Evolutionary conservation across 1,284 basidiomycete genomes (phyloP).

Genomic region (Peniophora sp.): DNA sequence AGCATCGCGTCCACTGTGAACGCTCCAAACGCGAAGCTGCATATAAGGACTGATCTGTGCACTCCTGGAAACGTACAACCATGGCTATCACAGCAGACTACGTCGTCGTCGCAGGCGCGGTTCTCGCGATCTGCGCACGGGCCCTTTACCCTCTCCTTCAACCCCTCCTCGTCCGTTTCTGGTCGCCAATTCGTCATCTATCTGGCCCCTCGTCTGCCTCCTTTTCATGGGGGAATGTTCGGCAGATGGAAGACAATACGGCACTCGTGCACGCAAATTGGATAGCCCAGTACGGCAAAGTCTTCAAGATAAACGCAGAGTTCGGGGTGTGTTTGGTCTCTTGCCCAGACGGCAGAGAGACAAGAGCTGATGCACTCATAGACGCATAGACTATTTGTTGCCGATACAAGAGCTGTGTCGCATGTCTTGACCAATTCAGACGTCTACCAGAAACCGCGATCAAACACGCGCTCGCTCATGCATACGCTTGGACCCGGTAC

Average conservation of each 20-base stretch:
- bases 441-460: neutral
- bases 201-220: slow-evolving; percentile 43
- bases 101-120: no score
- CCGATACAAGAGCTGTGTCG: neutral
- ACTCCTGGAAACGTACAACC: no score
- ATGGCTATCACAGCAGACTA: no score
- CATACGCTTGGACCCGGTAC: neutral
- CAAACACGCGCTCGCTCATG: neutral
- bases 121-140: no score
- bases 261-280: slow-evolving; percentile 19
- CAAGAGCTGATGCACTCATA: no score
- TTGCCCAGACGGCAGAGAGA: no score
- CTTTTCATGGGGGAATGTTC: slow-evolving; percentile 46
- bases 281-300: neutral
- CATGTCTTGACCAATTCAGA: neutral
- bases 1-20: no score
- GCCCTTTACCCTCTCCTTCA: no score
- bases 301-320: neutral
- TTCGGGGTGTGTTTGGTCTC: neutral
- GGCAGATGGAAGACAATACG: slow-evolving; percentile 30
- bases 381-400: neutral
- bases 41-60: no score
- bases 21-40: no score
- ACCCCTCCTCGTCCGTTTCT: no score
- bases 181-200: slow-evolving; percentile 13